Evolutionary conservation across 345 rosid genomes (phyloP).

Genomic region (Erodium maritimum): DNA sequence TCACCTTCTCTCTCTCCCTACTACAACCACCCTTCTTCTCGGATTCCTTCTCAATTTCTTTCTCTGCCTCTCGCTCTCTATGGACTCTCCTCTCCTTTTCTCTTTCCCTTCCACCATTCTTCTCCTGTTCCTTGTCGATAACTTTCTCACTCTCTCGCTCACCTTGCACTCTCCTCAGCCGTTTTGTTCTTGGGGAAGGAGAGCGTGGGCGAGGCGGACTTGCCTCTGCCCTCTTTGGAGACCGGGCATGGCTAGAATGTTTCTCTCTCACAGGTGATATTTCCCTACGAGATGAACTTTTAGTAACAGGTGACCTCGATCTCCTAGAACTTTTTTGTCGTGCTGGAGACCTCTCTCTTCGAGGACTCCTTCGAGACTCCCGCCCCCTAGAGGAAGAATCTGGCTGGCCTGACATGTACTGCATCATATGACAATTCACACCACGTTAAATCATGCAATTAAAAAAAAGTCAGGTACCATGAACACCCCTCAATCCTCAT

Average conservation of each 20-base stretch:
- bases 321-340: conserved; percentile 17
- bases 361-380: conserved; percentile 19
- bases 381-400: conserved; percentile 34
- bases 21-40: too few relatives aligned
- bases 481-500: too few relatives aligned
- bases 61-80: conserved; percentile 19
- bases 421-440: background rate
- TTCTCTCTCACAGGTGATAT: conserved; percentile 30
- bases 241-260: conserved; percentile 19
- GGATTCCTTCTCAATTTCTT: conserved; percentile 11
- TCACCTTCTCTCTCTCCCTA: conserved; percentile 36
- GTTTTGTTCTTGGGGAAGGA: conserved; percentile 62
- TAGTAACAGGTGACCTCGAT: conserved; percentile 33
- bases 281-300: conserved; percentile 28
- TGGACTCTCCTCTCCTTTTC: conserved; percentile 23
- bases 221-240: conserved; percentile 26
- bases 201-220: conserved; percentile 32
- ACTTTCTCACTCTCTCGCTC: conserved; percentile 40
- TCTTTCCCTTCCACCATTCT: conserved; percentile 26
- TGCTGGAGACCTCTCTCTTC: conserved; percentile 4
- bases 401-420: conserved; percentile 18
- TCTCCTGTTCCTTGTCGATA: conserved; percentile 36
- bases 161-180: conserved; percentile 40
- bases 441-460: too few relatives aligned
- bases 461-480: too few relatives aligned